A percentile compares a stretch with the other conserved stretches of the same genome.
Conservation (phyloP, 805 yeast genomes). For the Ogataea salicorniae region DNA sequence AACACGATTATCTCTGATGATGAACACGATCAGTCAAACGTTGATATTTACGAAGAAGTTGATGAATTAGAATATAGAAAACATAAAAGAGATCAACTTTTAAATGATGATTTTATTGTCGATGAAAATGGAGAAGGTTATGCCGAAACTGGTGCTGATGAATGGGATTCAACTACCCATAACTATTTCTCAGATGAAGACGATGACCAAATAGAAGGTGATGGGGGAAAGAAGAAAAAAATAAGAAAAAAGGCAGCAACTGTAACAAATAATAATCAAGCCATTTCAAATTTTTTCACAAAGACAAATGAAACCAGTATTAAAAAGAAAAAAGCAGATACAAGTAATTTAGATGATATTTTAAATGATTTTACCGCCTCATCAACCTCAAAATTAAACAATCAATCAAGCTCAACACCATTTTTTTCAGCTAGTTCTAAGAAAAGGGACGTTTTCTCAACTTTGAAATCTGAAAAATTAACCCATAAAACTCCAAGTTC, state of each 20-base stretch:
- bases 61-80: constrained; percentile 75
- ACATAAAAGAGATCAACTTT: constrained; percentile 71
- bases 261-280: constrained; percentile 16
- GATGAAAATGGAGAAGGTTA: constrained; percentile 94
- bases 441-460: constrained; percentile 25
- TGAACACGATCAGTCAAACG: constrained; percentile 41
- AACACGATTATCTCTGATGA: constrained; percentile 41
- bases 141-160: constrained; percentile 89
- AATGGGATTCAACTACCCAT: constrained; percentile 59
- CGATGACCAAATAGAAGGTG: constrained; percentile 23
- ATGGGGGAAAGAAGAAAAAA: constrained; percentile 28
- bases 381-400: constrained; percentile 13
- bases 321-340: constrained; percentile 39
- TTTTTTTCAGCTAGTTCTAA: constrained; percentile 11
- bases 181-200: constrained; percentile 56
- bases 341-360: constrained; percentile 58
- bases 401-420: constrained; percentile 15
- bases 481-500: constrained; percentile 29
- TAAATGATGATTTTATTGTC: constrained; percentile 89
- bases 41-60: constrained; percentile 77
- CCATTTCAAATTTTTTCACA: constrained; percentile 47
- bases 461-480: constrained; percentile 19
- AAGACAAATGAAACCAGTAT: constrained; percentile 24
- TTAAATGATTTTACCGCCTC: constrained; percentile 47
- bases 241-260: constrained; percentile 21